phyloP scores from a whole-genome alignment of 768 basidiomycete genomes.

The Naganishia randhawae region DNA sequence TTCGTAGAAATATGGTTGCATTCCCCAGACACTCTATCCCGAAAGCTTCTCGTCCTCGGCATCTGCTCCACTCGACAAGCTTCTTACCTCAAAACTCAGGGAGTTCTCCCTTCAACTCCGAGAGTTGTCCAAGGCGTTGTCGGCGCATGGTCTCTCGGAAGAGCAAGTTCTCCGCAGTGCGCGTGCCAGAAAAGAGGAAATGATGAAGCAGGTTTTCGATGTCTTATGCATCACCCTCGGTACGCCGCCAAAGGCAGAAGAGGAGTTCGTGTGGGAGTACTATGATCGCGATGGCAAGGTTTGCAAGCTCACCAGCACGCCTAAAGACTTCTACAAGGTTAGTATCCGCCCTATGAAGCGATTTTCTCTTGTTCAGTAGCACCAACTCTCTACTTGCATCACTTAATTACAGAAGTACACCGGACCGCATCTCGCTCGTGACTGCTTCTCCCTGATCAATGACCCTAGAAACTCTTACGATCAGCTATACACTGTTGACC shows the following conservation, averaged over 20 bases:
- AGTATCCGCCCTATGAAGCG: neutral
- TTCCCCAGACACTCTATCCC: constrained; percentile 77
- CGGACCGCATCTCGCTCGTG: constrained; percentile 49
- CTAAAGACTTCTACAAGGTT: constrained; percentile 68
- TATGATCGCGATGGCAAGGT: constrained; percentile 73
- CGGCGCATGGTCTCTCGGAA: constrained; percentile 51
- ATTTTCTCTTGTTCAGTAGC: neutral
- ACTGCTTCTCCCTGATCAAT: constrained; percentile 88
- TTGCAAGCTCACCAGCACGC: constrained; percentile 72
- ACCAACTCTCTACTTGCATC: neutral
- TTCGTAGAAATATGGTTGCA: constrained; percentile 70
- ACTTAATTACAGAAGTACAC: constrained; percentile 34
- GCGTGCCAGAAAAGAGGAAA: constrained; percentile 76
- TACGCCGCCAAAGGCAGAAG: constrained; percentile 70
- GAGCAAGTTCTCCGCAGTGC: constrained; percentile 54
- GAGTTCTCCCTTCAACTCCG: constrained; percentile 85
- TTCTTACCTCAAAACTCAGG: constrained; percentile 85
- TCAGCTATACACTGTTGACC: constrained; percentile 83
- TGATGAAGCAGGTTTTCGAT: constrained; percentile 77
- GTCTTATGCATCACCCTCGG: constrained; percentile 82
- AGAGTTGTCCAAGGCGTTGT: constrained; percentile 58
- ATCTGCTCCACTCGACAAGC: constrained; percentile 66
- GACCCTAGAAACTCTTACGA: constrained; percentile 83
- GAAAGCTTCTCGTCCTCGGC: constrained; percentile 75
- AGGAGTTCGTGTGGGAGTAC: constrained; percentile 79